These are phyloP conservation scores for Stagonosporopsis vannaccii DNA, from an alignment of 2,329 filamentous ascomycete genomes.

Conservation along the genomic window DNA sequence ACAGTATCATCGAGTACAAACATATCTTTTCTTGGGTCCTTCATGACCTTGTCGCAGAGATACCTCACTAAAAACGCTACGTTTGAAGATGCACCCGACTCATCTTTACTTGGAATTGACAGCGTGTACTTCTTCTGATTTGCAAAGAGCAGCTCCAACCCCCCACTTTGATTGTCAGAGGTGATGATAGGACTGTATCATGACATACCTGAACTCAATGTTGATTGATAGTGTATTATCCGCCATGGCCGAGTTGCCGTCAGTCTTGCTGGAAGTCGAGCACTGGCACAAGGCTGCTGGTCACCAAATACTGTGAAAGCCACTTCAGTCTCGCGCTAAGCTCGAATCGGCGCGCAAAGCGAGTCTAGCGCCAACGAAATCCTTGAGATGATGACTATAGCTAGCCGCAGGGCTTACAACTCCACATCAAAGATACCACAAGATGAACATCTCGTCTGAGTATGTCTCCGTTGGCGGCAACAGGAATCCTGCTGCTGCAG, in stretches of 20 bases:
- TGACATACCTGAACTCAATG: conserved; percentile 75
- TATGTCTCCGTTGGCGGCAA: conserved; percentile 85
- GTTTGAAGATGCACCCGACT: conserved; percentile 67
- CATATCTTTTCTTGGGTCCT: conserved; percentile 81
- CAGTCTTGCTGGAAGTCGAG: background rate
- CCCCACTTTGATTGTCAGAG: conserved; percentile 65
- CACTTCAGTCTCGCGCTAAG: conserved; percentile 18
- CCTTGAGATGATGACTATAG: conserved; percentile 35
- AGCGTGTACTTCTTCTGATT: conserved; percentile 78
- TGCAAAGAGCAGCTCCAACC: conserved; percentile 91
- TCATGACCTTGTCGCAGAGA: conserved; percentile 84
- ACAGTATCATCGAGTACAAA: conserved; percentile 88
- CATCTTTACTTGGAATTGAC: conserved; percentile 68
- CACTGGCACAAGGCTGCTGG: background rate
- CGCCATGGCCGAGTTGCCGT: conserved; percentile 17
- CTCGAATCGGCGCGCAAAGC: conserved; percentile 29
- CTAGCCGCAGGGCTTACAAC: conserved; percentile 24
- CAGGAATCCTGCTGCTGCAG: conserved; percentile 84
- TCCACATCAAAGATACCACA: conserved; percentile 26
- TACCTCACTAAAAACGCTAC: conserved; percentile 79
- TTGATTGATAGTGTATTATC: conserved; percentile 62
- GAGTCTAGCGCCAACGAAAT: conserved; percentile 44
- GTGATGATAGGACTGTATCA: background rate
- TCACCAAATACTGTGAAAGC: conserved; percentile 16
- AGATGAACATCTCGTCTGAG: conserved; percentile 47